Base-by-base conservation (phyloP, 208 protist genomes). In the Naegleria lovaniensis region DNA sequence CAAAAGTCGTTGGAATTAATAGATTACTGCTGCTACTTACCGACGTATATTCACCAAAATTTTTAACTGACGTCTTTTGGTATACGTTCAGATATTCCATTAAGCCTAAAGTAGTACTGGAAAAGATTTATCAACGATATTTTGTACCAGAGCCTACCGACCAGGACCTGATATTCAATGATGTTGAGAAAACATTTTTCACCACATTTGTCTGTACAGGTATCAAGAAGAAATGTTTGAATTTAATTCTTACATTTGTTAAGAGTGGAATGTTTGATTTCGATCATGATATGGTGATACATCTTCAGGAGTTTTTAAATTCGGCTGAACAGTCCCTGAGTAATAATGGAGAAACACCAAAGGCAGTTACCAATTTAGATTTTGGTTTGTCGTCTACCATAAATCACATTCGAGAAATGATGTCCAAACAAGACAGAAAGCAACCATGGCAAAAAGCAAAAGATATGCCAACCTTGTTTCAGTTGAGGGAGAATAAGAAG, bases 231-330 rank as follows among this genome's bases (percentile, higher is more conserved):
- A 79, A 36, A n/a, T 36, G 29, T 33, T n/a, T 36, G 0, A 13
- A 36, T 9, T 2, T 36, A n/a, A 79, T 88, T 19, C 5, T 39
- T 0, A 16, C 39, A 38, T 88, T 29, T 29, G 85, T 88, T 0
- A 88, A 29, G 19, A 88, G 9, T 88, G 40, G 9, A 36, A 40
- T 39, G 55, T 88, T 88, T 58, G 85, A 88, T 58, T 88, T 88
- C 55, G 85, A 88, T 58, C 3, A 88, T 58, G 19, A 58, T 9
- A 88, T 88, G 85, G 43, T 58, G 7, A 88, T n/a, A 16, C 5
- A 9, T 15, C 33, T 88, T 16, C 25, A 11, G 1, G 13, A 25
- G 3, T 88, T 88, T 58, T 38, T 29, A 29, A 58, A 29, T 13
- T 58, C 6, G 6, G 29, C 29, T 36, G 7, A 36, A 7, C 6